Evolutionary conservation across 257 asterid genomes (phyloP).

Genomic region (Ocimum tenuiflorum): DNA sequence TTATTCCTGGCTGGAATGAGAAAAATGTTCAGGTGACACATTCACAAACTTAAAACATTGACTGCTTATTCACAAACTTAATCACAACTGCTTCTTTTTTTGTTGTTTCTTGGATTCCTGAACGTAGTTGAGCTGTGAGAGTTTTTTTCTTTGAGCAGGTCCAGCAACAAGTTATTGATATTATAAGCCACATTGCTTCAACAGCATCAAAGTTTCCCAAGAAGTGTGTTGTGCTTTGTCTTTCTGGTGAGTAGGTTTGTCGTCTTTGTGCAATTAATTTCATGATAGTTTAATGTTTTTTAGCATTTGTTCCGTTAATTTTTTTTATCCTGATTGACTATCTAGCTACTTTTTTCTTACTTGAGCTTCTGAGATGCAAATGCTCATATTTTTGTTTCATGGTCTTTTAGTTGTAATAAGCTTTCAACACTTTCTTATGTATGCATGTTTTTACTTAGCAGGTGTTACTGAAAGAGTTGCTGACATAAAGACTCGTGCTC

Average conservation of each 20-base stretch:
- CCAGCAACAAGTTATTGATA: constrained; percentile 88
- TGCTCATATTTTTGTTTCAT: neutral
- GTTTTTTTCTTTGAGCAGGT: constrained; percentile 49
- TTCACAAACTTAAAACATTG: neutral
- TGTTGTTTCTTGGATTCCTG: neutral
- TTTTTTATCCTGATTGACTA: neutral
- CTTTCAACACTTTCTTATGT: constrained; percentile 15
- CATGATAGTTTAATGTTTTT: neutral
- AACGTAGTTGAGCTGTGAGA: constrained; percentile 12
- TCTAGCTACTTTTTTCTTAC: neutral
- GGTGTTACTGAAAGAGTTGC: constrained; percentile 96
- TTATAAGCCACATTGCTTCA: constrained; percentile 63
- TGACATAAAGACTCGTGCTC: constrained; percentile 93
- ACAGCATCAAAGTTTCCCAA: constrained; percentile 80
- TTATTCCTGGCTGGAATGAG: constrained; percentile 95
- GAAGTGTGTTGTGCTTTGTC: constrained; percentile 86
- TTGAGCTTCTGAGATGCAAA: constrained; percentile 3
- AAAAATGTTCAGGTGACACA: constrained; percentile 88
- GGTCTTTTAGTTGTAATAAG: neutral
- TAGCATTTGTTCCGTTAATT: neutral
- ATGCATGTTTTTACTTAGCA: constrained; percentile 27
- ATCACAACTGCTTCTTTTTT: neutral
- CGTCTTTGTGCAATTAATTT: neutral
- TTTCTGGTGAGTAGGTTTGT: constrained; percentile 43
- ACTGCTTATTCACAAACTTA: too few relatives aligned